Percentiles rank a stretch among this genome's conserved stretches.
phyloP scores from a whole-genome alignment of 2,329 filamentous ascomycete genomes.

The Macroventuria anomochaeta region DNA sequence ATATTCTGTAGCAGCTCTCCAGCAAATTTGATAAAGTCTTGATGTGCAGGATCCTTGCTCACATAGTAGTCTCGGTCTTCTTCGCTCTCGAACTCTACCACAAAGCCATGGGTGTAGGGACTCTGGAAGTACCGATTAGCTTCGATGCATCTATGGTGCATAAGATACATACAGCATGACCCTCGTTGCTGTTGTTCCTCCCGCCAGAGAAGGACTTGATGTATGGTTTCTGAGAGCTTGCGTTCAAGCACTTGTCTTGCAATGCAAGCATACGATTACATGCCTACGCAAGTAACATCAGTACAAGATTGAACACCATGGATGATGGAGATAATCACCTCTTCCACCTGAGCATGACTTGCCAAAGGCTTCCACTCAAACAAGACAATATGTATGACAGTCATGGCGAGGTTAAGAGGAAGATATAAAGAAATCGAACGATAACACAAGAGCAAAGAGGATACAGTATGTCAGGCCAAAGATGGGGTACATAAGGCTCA shows the following conservation, averaged over 20 bases:
- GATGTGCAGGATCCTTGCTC: conserved; percentile 68
- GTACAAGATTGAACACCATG: neutral
- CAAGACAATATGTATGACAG: conserved; percentile 71
- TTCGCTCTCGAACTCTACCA: conserved; percentile 68
- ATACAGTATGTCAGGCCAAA: neutral
- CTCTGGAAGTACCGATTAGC: conserved; percentile 45
- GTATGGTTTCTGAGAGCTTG: conserved; percentile 65
- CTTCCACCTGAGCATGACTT: conserved; percentile 58
- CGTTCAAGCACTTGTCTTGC: conserved; percentile 65
- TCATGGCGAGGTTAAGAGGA: conserved; percentile 54
- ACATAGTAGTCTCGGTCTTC: conserved; percentile 74
- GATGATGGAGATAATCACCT: conserved; percentile 51
- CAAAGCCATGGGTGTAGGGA: conserved; percentile 72
- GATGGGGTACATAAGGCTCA: conserved; percentile 4
- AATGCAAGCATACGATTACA: conserved; percentile 65
- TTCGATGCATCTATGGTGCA: neutral
- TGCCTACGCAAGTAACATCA: conserved; percentile 50
- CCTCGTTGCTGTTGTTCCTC: conserved; percentile 67
- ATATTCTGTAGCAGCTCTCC: conserved; percentile 59
- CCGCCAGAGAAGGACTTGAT: conserved; percentile 66
- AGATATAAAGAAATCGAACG: neutral
- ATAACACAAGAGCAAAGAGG: neutral
- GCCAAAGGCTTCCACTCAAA: conserved; percentile 67
- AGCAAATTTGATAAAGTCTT: conserved; percentile 63
- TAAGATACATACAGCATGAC: conserved; percentile 59